Base-by-base conservation (phyloP, 2,329 filamentous ascomycete genomes). In the Claviceps quebecensis region DNA sequence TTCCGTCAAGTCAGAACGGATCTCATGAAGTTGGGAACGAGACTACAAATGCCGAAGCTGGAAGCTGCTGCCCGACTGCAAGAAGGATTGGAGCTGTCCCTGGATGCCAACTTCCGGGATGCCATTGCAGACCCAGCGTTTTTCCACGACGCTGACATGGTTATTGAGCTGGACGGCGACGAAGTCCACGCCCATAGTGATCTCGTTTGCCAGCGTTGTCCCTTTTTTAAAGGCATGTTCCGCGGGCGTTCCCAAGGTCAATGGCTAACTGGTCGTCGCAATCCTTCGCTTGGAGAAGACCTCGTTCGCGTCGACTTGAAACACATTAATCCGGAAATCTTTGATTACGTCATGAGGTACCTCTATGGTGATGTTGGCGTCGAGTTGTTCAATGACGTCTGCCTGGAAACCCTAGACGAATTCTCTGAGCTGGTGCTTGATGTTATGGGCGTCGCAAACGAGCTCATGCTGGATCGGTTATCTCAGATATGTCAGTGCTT, bases 141-240 rank as follows among this genome's bases (percentile, higher is more conserved):
- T 62, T 91, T 93, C 56, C 79, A 84, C 6, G 84, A 87, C 60
- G 84, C 81, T 2, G 90, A 98, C 65, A 76, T 88, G 6, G 64
- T 91, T 5, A 71, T 97, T 17, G 83, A 95, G 57, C 74, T 97
- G 11, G 80, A 86, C 53, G 85, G 83, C 22, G 78, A 79, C n/a
- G 83, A 83, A 29, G 69, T 89, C 37, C 70, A 73, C 14, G 83
- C 85, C 1, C 93, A 98, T 60, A 91, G 87, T 56, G 74, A 82
- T 4, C 67, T 97, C 3, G 65, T 96, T 38, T 90, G 88, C 57
- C 82, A 84, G 60, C 76, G 93, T 57, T 96, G 90, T 59, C 89
- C 88, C 0, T 98, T 96, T 73, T 98, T 98, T 57, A 75, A 91
- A 56, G 86, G 86, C 1, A 74, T 98, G 44, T 97, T 96, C 65